Conservation (phyloP, 345 rosid species). For the Angophora floribunda region DNA sequence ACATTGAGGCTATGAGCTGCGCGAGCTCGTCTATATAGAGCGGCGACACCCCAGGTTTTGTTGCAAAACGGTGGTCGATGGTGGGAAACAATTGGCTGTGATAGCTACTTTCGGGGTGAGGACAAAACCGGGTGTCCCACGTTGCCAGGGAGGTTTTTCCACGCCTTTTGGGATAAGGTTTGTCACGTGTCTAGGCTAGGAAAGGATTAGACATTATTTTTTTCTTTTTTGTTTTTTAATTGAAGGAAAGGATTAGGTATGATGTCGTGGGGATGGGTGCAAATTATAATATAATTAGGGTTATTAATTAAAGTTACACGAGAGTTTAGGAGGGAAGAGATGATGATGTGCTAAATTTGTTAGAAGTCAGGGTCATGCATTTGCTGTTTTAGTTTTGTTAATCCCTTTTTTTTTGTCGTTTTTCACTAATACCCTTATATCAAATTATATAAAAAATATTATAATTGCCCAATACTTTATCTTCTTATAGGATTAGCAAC, state of each 20-base stretch:
- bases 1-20: not conserved
- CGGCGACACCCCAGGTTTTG: not conserved
- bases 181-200: not conserved
- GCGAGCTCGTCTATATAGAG: not conserved
- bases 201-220: not conserved
- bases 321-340: not conserved
- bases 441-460: not conserved
- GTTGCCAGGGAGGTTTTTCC: not conserved
- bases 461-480: not conserved
- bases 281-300: not conserved
- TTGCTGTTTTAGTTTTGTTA: not conserved
- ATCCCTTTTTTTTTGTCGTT: not conserved
- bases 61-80: not conserved
- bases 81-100: not conserved
- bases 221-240: not conserved
- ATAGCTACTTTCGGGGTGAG: not conserved
- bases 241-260: not conserved
- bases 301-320: not conserved
- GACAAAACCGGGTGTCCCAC: not conserved
- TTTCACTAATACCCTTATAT: rapidly evolving
- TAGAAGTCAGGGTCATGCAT: not conserved
- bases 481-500: not conserved
- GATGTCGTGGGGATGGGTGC: not conserved
- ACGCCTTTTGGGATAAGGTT: not conserved
- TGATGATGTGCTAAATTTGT: not conserved